These are phyloP conservation scores for Kuraishia molischiana DNA, from an alignment of 805 yeast genomes.

Conservation along the genomic window DNA sequence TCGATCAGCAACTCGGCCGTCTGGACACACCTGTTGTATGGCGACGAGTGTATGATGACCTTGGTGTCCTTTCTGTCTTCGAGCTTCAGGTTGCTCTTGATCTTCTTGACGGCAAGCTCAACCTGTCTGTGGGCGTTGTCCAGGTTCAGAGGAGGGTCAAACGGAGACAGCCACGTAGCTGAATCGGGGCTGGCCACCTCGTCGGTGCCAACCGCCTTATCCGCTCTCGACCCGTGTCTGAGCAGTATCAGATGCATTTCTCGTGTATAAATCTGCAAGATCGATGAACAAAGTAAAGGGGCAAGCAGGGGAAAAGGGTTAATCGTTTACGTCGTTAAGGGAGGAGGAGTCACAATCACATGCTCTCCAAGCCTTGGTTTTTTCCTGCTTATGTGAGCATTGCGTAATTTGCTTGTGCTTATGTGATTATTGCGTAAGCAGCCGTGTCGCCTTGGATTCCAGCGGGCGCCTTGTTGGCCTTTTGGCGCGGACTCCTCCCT, in stretches of 20 bases:
- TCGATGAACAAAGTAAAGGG: no score
- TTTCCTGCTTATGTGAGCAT: no score
- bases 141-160: constrained; percentile 24
- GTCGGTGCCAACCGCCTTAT: constrained; percentile 8
- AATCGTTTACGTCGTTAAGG: no score
- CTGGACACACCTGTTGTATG: constrained; percentile 33
- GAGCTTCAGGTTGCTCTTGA: neutral
- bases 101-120: constrained; percentile 16
- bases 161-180: constrained; percentile 21
- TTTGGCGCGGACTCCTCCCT: neutral
- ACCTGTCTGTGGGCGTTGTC: constrained; percentile 14
- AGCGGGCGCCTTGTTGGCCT: neutral
- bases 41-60: constrained; percentile 27
- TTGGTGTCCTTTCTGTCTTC: constrained; percentile 5
- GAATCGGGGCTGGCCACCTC: constrained; percentile 9
- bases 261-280: no score
- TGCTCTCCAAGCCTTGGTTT: no score
- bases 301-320: no score
- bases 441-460: no score
- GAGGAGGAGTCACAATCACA: no score
- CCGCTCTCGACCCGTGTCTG: constrained; percentile 22
- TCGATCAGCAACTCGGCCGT: constrained; percentile 22
- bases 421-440: no score
- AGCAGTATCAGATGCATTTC: constrained; percentile 24
- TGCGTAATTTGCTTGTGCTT: neutral